A percentile compares a stretch with the other conserved stretches of the same genome.
Evolutionary conservation across 768 basidiomycete species (phyloP).

Genomic region (Lactarius hatsudake): DNA sequence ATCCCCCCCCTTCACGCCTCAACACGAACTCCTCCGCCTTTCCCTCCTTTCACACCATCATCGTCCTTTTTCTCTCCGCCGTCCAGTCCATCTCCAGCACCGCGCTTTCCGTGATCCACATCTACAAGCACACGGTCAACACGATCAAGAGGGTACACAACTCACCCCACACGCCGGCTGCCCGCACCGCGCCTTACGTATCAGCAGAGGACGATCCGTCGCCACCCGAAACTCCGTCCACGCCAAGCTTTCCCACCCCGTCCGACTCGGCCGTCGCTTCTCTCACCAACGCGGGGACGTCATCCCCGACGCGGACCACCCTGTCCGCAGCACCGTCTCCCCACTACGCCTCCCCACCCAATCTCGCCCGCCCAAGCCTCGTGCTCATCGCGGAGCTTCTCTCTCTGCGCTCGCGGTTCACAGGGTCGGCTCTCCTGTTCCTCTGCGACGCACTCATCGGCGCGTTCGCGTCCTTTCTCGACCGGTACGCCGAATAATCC

Average conservation of each 20-base stretch:
- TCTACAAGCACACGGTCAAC: conserved; percentile 60
- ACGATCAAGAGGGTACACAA: conserved; percentile 65
- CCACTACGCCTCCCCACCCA: conserved; percentile 11
- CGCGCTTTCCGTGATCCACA: conserved; percentile 63
- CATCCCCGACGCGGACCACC: neutral
- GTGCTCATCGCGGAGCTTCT: conserved; percentile 51
- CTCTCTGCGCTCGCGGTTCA: conserved; percentile 45
- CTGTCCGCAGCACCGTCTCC: neutral
- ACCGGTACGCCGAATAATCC: conserved; percentile 43
- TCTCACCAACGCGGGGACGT: neutral
- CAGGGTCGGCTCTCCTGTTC: conserved; percentile 47
- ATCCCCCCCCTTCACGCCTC: conserved; percentile 30
- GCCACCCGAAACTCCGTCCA: conserved; percentile 1
- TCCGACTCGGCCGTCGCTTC: conserved; percentile 11
- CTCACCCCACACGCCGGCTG: neutral
- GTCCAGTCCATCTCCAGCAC: conserved; percentile 69
- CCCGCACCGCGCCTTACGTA: neutral
- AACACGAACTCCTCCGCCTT: conserved; percentile 27
- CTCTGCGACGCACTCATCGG: conserved; percentile 46
- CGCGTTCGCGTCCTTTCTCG: conserved; percentile 53
- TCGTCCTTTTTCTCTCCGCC: conserved; percentile 70
- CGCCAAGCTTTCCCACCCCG: conserved; percentile 12
- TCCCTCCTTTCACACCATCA: conserved; percentile 48
- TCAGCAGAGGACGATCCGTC: neutral
- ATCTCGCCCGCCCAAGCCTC: conserved; percentile 46